Conservation (phyloP, 805 yeast species). For the Nakazawaea ernobii region DNA sequence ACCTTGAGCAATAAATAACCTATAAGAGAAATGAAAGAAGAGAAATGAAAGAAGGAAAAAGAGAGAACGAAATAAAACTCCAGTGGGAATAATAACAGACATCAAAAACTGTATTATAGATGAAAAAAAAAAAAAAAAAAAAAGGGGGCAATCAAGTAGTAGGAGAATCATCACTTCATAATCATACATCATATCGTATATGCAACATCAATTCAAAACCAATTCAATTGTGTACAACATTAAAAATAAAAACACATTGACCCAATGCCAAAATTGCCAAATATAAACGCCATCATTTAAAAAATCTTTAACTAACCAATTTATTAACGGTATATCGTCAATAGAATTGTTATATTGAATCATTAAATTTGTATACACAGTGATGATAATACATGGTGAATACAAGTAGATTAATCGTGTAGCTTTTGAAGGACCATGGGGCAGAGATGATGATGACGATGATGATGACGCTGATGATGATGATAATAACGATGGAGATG, state of each 20-base stretch:
- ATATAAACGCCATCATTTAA: constrained; percentile 43
- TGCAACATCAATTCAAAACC: constrained; percentile 27
- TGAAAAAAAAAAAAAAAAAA: neutral
- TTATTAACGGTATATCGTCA: constrained; percentile 40
- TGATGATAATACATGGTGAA: constrained; percentile 90
- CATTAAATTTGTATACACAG: constrained; percentile 91
- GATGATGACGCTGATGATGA: constrained; percentile 12
- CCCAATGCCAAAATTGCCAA: constrained; percentile 98
- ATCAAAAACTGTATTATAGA: neutral
- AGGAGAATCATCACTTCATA: neutral
- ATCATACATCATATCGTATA: constrained; percentile 27
- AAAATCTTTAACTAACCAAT: constrained; percentile 24
- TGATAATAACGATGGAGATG: constrained; percentile 6
- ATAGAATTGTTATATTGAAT: constrained; percentile 80
- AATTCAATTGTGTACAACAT: constrained; percentile 78
- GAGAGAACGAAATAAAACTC: too few relatives aligned
- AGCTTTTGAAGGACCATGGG: constrained; percentile 18
- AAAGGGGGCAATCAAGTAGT: too few relatives aligned
- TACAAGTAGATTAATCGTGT: constrained; percentile 72
- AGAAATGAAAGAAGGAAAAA: too few relatives aligned
- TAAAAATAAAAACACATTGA: constrained; percentile 76
- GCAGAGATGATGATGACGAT: constrained; percentile 1
- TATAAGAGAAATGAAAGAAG: too few relatives aligned
- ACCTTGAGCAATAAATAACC: too few relatives aligned
- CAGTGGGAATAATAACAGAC: too few relatives aligned